These are phyloP conservation scores for Paraphaeosphaeria sporulosa DNA, from an alignment of 2,329 filamentous ascomycete genomes.

Conservation along the genomic window DNA sequence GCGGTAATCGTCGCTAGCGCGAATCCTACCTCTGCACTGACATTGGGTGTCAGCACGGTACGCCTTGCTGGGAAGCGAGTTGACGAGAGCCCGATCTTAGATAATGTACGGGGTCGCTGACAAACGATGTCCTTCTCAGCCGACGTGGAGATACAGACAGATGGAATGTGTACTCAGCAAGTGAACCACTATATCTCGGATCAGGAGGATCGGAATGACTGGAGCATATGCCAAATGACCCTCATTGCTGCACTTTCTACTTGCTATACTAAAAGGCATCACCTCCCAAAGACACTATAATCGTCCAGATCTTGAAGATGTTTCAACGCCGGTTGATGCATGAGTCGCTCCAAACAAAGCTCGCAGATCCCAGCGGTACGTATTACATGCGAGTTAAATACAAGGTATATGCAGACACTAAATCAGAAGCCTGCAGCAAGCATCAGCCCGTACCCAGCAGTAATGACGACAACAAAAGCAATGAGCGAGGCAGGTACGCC, in stretches of 20 bases:
- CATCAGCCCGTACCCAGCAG: conserved; percentile 92
- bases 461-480: conserved; percentile 81
- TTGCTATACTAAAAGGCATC: not conserved
- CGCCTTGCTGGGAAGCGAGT: not conserved
- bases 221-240: not conserved
- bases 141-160: not conserved
- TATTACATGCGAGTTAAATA: not conserved
- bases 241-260: not conserved
- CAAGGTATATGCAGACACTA: not conserved
- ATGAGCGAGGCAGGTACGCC: conserved; percentile 88
- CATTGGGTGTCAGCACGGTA: not conserved
- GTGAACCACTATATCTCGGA: too few relatives aligned
- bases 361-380: not conserved
- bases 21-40: not conserved
- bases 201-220: too few relatives aligned
- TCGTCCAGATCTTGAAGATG: not conserved
- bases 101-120: not conserved
- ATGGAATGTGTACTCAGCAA: too few relatives aligned
- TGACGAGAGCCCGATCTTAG: not conserved
- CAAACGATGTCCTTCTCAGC: not conserved
- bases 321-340: not conserved
- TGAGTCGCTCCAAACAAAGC: not conserved
- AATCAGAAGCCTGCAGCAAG: conserved; percentile 71
- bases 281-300: not conserved
- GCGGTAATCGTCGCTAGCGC: conserved; percentile 1